Evolutionary conservation across 345 rosid species (phyloP).

Genomic region (Citrus mangshanensis): DNA sequence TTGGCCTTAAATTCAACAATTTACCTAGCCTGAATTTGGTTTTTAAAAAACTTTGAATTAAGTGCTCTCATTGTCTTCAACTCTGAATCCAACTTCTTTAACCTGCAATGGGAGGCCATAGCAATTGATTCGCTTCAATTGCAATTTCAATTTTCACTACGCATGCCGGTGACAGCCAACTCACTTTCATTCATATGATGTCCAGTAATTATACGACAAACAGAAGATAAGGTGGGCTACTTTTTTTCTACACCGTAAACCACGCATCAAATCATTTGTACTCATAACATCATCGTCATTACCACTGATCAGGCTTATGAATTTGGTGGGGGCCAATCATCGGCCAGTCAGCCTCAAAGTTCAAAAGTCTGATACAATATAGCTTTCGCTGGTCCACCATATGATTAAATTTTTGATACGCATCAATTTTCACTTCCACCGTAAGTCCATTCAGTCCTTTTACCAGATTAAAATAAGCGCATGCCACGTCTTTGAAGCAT

Average conservation of each 20-base stretch:
- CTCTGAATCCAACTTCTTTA: neutral
- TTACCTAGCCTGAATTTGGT: no score
- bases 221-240: neutral
- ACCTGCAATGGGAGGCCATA: neutral
- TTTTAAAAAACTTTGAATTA: no score
- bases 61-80: no score
- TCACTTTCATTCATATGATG: neutral
- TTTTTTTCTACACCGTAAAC: neutral
- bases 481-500: neutral
- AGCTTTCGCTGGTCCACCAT: constrained; percentile 2
- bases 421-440: neutral
- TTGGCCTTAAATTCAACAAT: no score
- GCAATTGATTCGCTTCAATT: neutral
- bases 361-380: neutral
- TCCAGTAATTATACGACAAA: neutral
- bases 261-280: neutral
- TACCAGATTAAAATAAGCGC: neutral
- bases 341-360: constrained; percentile 1
- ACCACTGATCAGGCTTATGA: neutral
- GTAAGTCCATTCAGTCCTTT: neutral
- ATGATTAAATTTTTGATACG: neutral
- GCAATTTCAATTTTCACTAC: neutral
- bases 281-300: neutral
- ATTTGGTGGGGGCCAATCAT: constrained; percentile 23
- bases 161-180: neutral